Evolutionary conservation across 345 rosid species (phyloP), one percentile per base, ranked within the genome.

Genomic region (Melastoma malabathricum): DNA sequence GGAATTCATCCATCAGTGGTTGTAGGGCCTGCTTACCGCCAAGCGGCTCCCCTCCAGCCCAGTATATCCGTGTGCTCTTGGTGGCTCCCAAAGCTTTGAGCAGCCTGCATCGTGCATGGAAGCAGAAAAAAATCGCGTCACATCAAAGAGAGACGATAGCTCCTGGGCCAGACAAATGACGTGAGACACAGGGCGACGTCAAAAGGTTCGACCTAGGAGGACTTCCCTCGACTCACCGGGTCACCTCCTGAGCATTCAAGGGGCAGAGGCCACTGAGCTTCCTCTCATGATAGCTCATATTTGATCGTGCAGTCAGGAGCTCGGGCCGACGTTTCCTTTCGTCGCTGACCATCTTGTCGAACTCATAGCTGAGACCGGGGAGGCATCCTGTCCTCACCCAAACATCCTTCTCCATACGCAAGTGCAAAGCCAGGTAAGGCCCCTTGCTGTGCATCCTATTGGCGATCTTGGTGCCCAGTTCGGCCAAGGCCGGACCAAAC

Each of bases 341-440:
- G 1, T 47, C 55, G 47, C 67, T 65, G 2, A 85, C 68, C 44
- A 83, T 71, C 65, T 81, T 84, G 16, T 92, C 97, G 27, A 71
- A 88, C 67, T 83, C 68, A 16, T 70, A 66, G 68, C 76, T 79
- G 64, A 87, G 64, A 52, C 94, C 99, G 2, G 87, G 81, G 47
- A 81, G 88, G 65, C 99, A 93, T 6, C 99, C 99, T 2, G 99
- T 93, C 71, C 97, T 81, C 58, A 93, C 94, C 99, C 99, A 93
- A 4, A 93, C 97, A 43, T 93, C 99, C 72, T 81, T 88, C 67
- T 93, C 99, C 77, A 93, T 55, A 6, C 97, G 76, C 50, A 93
- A 75, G 74, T 88, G 99, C 54, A 93, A 79, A n/a, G 95, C 94
- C 48, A 93, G 65, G 63, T 93, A 93, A 3, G 99, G 92, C 43